Evolutionary conservation across 352 stramenopile species (phyloP).

Genomic region (Phytophthora rubi): DNA sequence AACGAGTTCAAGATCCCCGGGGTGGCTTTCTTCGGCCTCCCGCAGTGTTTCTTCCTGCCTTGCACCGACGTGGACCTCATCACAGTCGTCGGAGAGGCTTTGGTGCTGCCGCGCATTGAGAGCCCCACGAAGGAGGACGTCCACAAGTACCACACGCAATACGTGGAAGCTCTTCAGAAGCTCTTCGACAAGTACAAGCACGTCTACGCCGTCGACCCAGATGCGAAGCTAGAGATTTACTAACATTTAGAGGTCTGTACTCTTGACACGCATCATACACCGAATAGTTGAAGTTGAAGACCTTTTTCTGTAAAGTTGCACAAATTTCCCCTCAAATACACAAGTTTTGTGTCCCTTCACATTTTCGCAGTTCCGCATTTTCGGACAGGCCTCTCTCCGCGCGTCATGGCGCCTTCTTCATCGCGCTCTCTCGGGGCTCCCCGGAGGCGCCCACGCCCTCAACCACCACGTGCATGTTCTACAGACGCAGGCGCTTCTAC

Average conservation of each 20-base stretch:
- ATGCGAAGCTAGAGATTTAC: constrained; percentile 53
- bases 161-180: constrained; percentile 76
- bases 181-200: constrained; percentile 90
- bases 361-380: background rate
- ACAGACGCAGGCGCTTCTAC: constrained; percentile 3
- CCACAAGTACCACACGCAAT: constrained; percentile 87
- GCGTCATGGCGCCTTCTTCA: constrained; percentile 21
- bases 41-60: constrained; percentile 86
- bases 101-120: constrained; percentile 86
- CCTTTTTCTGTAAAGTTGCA: background rate
- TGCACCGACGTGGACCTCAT: constrained; percentile 70
- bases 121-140: constrained; percentile 90
- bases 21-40: constrained; percentile 74
- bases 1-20: constrained; percentile 87
- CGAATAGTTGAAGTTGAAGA: background rate
- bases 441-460: background rate
- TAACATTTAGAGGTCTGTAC: constrained; percentile 10
- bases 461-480: background rate
- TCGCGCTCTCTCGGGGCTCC: background rate
- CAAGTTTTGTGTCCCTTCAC: background rate
- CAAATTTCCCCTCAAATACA: background rate
- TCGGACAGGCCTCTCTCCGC: background rate
- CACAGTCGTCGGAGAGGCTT: constrained; percentile 87
- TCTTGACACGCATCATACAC: no score
- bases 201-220: constrained; percentile 72